Evolutionary conservation across 2,329 filamentous ascomycete species (phyloP), one percentile per base, ranked within the genome.

Genomic region (Epichloe sylvatica): DNA sequence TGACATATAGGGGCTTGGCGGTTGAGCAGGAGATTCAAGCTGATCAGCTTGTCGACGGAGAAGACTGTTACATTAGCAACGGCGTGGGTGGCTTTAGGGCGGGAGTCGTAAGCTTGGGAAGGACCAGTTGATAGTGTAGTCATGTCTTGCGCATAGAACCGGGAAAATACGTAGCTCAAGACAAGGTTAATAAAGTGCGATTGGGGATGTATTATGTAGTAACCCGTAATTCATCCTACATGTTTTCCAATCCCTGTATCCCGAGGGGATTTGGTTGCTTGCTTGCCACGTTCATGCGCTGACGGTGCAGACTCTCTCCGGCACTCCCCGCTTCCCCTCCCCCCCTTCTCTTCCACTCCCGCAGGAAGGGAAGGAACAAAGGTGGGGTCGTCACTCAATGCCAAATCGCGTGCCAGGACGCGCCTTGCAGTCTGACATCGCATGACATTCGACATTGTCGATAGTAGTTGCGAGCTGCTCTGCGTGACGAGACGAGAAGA

Each of bases 21-120:
- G 70, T 74, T 33, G 85, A 94, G 60, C 76, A 80, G 54, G 64
- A 69, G 3, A 70, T 95, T 15, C 64, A 64, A n/a, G 70, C 70
- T 2, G 67, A 73, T 12, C 80, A 80, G 6, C 64, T 95, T 12
- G 61, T 72, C 3, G 73, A 86, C 54, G 86, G 83, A 1, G 90
- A 96, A 64, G 74, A 82, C 48, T 84, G 90, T 53, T 94, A 88
- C 85, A 68, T 96, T 48, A 95, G 89, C 64, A 96, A 91, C 64
- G 89, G 86, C 0, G 84, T 91, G 1, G 77, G 84, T 55, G 91
- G 91, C 0, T 95, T 94, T 56, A 71, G 81, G 12, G 69, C 63
- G 51, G 77, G 75, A 0, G 68, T 56, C 39, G 55, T 76, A 35
- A 56, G 53, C 17, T 53, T 70, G 13, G 49, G n/a, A 17, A 50